These are phyloP conservation scores for Mycosphaerella arachidis DNA, from an alignment of 2,329 filamentous ascomycete genomes.

Conservation along the genomic window DNA sequence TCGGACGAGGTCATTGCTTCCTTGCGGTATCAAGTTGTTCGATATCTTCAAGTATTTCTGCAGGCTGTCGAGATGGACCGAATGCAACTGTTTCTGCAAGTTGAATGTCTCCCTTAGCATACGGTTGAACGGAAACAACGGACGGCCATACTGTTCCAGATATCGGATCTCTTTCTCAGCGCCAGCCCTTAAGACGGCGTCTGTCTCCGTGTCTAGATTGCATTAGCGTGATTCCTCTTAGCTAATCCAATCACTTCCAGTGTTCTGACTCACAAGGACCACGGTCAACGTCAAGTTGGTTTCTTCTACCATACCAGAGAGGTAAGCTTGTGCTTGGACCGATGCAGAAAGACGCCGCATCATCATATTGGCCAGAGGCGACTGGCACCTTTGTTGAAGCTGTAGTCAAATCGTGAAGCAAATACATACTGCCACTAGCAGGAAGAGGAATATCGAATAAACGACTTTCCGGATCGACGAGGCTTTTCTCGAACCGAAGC, in stretches of 20 bases:
- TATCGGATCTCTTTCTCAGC: conserved; percentile 34
- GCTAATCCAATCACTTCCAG: no score
- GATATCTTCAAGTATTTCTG: conserved; percentile 29
- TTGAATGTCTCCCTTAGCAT: conserved; percentile 32
- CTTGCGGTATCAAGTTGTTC: conserved; percentile 24
- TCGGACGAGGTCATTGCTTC: not conserved
- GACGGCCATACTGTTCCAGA: conserved; percentile 27
- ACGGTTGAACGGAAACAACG: conserved; percentile 32
- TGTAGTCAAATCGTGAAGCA: conserved; percentile 28
- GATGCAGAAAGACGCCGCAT: conserved; percentile 25
- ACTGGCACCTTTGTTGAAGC: conserved; percentile 19
- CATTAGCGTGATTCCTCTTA: not conserved
- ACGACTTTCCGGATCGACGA: conserved; percentile 30
- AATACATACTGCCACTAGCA: conserved; percentile 35
- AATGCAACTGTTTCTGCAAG: conserved; percentile 29
- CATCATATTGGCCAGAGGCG: conserved; percentile 1
- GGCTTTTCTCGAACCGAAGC: conserved; percentile 23
- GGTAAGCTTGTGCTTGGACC: conserved; percentile 29
- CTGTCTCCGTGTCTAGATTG: conserved; percentile 25
- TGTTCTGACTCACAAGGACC: conserved; percentile 31
- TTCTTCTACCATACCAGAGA: conserved; percentile 33
- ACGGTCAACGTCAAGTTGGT: conserved; percentile 24
- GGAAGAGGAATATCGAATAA: conserved; percentile 28
- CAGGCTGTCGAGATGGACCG: conserved; percentile 29
- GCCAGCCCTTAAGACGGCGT: conserved; percentile 16